Evolutionary conservation across 495 filamentous ascomycete genomes (phyloP).

Genomic region (Aspergillus sclerotiicarbonarius): DNA sequence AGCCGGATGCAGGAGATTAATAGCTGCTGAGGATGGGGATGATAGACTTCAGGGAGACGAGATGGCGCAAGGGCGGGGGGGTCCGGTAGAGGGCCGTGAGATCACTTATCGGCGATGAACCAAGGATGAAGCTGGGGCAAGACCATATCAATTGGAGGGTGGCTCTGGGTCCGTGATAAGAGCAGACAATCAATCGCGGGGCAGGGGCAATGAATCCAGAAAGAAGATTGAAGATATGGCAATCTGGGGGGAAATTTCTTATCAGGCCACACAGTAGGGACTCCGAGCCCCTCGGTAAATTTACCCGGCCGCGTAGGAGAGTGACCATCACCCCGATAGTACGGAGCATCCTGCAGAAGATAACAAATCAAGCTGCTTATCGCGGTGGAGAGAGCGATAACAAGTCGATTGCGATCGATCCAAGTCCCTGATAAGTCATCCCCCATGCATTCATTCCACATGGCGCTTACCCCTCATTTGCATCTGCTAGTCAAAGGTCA

Average conservation of each 20-base stretch:
- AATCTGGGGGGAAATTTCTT: neutral
- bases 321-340: neutral
- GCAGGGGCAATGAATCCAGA: neutral
- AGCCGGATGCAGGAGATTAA: neutral
- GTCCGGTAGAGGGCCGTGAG: neutral
- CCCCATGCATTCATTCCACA: neutral
- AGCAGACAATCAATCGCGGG: neutral
- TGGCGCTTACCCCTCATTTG: neutral
- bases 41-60: neutral
- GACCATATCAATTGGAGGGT: neutral
- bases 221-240: neutral
- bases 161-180: neutral
- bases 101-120: constrained; percentile 5
- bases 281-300: neutral
- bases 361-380: neutral
- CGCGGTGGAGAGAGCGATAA: no score
- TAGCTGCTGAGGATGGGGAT: neutral
- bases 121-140: neutral
- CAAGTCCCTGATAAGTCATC: neutral
- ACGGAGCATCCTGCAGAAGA: neutral
- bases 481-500: neutral
- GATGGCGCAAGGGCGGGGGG: constrained; percentile 2
- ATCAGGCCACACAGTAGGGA: no score
- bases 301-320: neutral
- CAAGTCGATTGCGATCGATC: no score